Base-by-base conservation (phyloP, 371 early-diverging fungal genomes). In the Mucor lusitanicus region DNA sequence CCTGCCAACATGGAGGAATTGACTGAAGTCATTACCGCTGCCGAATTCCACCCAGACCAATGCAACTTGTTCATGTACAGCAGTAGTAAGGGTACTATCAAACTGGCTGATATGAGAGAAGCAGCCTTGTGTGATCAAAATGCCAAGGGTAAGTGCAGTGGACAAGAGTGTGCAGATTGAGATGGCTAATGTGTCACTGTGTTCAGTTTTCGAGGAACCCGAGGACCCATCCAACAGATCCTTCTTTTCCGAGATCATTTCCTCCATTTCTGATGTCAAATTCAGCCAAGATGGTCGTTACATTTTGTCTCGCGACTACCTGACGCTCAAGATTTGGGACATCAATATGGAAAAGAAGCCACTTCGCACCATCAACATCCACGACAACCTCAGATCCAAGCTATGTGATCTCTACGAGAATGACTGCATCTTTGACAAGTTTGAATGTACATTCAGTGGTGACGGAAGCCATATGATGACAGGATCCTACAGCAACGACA, bases 341-440 rank as follows among this genome's bases (percentile, higher is more conserved):
- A 90, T 98, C 82, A 95, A 94, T 76, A 99, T 97, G 97, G 94
- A 96, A 67, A 89, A 79, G 37, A 86, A 90, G 69, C 99, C 99
- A 1, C 88, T 99, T 19, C 89, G 94, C 72, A 94, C 95, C 33
- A 96, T 99, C 80, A 90, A 88, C 70, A 94, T 98, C 37, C 98
- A 98, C 75, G 97, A 99, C 70, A 94, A 97, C 65, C 82, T 99
- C 33, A 87, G 93, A 71, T 89, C 88, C 75, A 96, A 95, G 79
- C 85, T 99, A 33, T 98, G 98, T 77, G 99, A 99, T 70, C 85
- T 98, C 35, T 99, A 99, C 82, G 99, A 98, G 74, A 98, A 96
- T 80, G 99, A 99, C 77, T 97, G 96, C 82, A 98, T 99, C 77
- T 99, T 99, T 85, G 99, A 99, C 86, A 98, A 98, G 82, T 99